Base-by-base conservation (phyloP, 1,139 yeast species). In the Candida sp. region DNA sequence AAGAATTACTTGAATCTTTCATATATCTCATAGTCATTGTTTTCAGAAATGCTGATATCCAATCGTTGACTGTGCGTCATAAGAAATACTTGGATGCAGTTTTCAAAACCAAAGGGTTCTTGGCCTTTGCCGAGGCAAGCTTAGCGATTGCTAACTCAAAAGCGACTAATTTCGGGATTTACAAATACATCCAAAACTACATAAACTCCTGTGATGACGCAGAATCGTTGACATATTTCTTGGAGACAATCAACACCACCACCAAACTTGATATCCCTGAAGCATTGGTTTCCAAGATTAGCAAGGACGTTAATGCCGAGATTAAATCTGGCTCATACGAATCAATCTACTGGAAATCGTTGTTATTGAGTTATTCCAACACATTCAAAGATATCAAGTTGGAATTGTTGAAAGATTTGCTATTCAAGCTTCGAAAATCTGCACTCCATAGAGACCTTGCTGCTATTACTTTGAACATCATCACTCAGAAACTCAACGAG, bases 1-100 rank as follows among this genome's bases (percentile, higher is more conserved):
- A 46, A 17, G 58, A 55, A 41, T 43, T 69, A 32, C 54, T 63
- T 51, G 75, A 75, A 52, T 63, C 77, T 0, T 56, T 77, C 46
- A 65, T 71, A 9, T 80, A 77, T 56, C 65, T 82, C 42, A 71
- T 80, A 44, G 68, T 83, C 1, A 68, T 81, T 4, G 56, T 84
- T 9, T 65, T 86, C 49, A 83, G 93, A 73, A 88, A 88, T 60
- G 73, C 84, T 56, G 85, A 83, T 42, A 62, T 80, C n/a, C 71
- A 75, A 47, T 67, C 72, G 3, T 67, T 87, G 47, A 78, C 85
- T 2, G 79, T 74, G 55, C 67, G 65, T 48, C 86, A 85, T 60
- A 70, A 72, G 41, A 55, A 58, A n/a, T 59, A 83, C 25, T 71
- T 80, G 51, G 73, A 75, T 4, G 67, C 69, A 38, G 58, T 70